Conservation (phyloP, 768 basidiomycete genomes). For the Psilocybe cyanescens region DNA sequence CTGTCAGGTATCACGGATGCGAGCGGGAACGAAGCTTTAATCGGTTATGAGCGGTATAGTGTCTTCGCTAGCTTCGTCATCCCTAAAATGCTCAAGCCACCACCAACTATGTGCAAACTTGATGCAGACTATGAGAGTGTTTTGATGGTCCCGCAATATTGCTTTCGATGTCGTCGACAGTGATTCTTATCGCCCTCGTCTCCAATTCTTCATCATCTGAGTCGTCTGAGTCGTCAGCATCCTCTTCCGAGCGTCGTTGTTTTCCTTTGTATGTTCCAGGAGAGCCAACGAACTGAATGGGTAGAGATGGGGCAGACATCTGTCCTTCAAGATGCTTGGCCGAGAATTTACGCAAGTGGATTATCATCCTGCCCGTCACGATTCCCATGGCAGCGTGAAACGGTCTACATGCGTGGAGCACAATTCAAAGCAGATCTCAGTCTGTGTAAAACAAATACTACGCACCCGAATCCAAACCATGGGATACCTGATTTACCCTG, state of each 20-base stretch:
- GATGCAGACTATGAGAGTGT: not conserved
- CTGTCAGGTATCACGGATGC: no score
- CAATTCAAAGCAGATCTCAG: not conserved
- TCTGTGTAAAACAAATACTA: not conserved
- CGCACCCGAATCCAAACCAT: slow-evolving; percentile 52
- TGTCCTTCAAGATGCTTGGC: slow-evolving; percentile 16
- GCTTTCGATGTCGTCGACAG: not conserved
- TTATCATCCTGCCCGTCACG: slow-evolving; percentile 47
- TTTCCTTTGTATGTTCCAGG: not conserved
- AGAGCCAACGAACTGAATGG: slow-evolving; percentile 7
- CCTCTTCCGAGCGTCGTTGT: not conserved
- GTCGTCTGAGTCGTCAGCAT: no score
- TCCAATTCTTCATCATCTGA: no score
- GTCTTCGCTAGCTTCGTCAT: no score
- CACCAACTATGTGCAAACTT: not conserved
- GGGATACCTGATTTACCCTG: slow-evolving; percentile 48
- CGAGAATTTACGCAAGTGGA: slow-evolving; percentile 45
- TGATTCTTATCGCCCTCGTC: not conserved
- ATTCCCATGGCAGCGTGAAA: slow-evolving; percentile 54
- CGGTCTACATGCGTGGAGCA: slow-evolving; percentile 28
- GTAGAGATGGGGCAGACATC: not conserved
- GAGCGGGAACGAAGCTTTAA: no score
- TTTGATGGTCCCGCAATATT: not conserved
- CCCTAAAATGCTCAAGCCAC: not conserved
- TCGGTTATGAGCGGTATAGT: no score